phyloP scores from a whole-genome alignment of 495 filamentous ascomycete genomes.

The Daldinia loculata region DNA sequence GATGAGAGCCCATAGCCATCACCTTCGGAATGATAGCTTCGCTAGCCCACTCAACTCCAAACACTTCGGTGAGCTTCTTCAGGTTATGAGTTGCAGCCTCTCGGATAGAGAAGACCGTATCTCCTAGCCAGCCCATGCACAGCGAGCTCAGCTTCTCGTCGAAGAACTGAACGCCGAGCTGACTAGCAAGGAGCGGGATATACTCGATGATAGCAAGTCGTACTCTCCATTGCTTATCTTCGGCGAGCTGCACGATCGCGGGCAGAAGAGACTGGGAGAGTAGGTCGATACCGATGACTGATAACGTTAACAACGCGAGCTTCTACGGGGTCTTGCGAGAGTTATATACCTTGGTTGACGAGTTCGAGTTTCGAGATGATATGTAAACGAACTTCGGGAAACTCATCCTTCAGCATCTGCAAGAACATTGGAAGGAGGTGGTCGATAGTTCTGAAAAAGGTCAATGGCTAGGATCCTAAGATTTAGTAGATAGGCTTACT shows the following conservation, averaged over 20 bases:
- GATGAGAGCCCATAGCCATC: conserved; percentile 95
- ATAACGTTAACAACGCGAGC: conserved; percentile 32
- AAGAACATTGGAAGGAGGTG: conserved; percentile 99
- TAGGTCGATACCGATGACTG: conserved; percentile 96
- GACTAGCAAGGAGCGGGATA: conserved; percentile 93
- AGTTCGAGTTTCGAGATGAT: conserved; percentile 98
- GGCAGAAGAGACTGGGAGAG: conserved; percentile 96
- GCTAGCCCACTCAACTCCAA: conserved; percentile 97
- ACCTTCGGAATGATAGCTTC: conserved; percentile 98
- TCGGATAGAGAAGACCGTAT: conserved; percentile 97
- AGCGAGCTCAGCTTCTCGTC: conserved; percentile 94
- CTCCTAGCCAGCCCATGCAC: conserved; percentile 99
- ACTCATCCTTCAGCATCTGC: conserved; percentile 99
- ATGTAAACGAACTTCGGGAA: conserved; percentile 95
- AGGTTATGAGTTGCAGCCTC: conserved; percentile 97
- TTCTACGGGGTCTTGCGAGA: background rate
- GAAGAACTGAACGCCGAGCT: conserved; percentile 97
- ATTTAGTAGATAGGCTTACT: conserved; percentile 65
- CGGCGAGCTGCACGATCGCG: conserved; percentile 96
- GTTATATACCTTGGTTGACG: conserved; percentile 84
- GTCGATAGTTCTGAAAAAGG: conserved; percentile 76
- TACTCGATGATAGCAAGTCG: conserved; percentile 98
- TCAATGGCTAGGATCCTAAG: conserved; percentile 18
- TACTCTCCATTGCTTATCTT: conserved; percentile 99
- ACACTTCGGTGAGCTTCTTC: conserved; percentile 97